Percentiles rank a stretch among this genome's conserved stretches.
Conservation (phyloP, 2,329 filamentous ascomycete genomes). For the Talaromyces sp. region DNA sequence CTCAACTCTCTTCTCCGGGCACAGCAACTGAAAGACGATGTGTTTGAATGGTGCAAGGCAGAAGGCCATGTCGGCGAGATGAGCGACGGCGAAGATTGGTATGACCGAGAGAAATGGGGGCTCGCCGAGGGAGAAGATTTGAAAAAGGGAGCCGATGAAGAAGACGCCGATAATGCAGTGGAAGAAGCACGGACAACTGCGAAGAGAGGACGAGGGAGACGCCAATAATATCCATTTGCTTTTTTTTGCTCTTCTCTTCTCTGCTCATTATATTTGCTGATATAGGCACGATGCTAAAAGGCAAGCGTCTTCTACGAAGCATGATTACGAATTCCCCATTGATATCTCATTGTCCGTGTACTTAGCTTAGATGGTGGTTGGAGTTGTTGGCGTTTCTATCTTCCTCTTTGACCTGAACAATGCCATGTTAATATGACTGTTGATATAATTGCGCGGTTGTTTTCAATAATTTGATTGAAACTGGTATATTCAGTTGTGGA, state of each 20-base stretch:
- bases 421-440: not conserved
- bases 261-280: not conserved
- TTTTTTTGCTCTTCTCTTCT: not conserved
- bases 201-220: slow-evolving; percentile 35
- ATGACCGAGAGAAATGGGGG: slow-evolving; percentile 58
- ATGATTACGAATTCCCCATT: not conserved
- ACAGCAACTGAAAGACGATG: slow-evolving; percentile 55
- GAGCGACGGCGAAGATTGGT: slow-evolving; percentile 66
- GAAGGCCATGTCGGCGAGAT: slow-evolving; percentile 61
- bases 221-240: not conserved
- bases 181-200: slow-evolving; percentile 35
- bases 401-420: not conserved
- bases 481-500: not conserved
- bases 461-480: not conserved
- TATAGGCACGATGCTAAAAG: not conserved
- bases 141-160: slow-evolving; percentile 57
- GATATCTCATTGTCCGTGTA: not conserved
- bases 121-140: slow-evolving; percentile 50
- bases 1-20: slow-evolving; percentile 53
- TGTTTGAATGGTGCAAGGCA: slow-evolving; percentile 57
- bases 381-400: not conserved
- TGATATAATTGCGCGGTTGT: not conserved
- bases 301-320: not conserved
- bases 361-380: not conserved
- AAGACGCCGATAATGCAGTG: slow-evolving; percentile 51